Conservation (phyloP, 306 rosid species). For the Cucurbita moschata region DNA sequence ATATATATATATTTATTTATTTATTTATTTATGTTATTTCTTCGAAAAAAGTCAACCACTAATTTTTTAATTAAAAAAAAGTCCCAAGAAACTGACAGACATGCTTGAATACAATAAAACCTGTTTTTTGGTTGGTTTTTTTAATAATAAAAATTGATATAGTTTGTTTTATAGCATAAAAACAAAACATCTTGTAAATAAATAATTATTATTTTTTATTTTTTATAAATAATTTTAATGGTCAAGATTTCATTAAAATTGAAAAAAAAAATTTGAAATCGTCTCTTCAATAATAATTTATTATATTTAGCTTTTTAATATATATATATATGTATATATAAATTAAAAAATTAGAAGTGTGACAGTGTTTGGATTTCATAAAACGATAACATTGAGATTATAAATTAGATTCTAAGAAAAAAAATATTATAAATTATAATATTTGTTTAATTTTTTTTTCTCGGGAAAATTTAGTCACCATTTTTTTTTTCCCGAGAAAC, state of each 20-base stretch:
- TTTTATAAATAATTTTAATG: no score
- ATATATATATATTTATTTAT: no score
- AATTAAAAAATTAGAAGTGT: background rate
- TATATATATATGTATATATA: no score
- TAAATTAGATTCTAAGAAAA: no score
- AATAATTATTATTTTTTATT: no score
- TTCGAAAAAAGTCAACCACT: background rate
- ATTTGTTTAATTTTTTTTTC: background rate
- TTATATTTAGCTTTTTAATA: no score
- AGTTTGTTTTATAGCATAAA: background rate
- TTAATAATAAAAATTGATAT: background rate
- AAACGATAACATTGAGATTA: background rate
- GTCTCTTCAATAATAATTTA: no score
- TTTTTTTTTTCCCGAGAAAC: background rate
- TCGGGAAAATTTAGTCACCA: background rate
- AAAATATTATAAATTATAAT: no score
- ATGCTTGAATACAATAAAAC: background rate
- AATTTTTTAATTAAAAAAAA: background rate
- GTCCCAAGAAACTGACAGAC: constrained; percentile 1
- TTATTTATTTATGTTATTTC: background rate
- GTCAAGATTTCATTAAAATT: no score
- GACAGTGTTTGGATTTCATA: background rate
- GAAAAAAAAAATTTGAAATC: no score
- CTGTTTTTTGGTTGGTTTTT: background rate
- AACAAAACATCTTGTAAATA: background rate